phyloP scores from a whole-genome alignment of 2,329 filamentous ascomycete genomes.

The Exophiala sideris region DNA sequence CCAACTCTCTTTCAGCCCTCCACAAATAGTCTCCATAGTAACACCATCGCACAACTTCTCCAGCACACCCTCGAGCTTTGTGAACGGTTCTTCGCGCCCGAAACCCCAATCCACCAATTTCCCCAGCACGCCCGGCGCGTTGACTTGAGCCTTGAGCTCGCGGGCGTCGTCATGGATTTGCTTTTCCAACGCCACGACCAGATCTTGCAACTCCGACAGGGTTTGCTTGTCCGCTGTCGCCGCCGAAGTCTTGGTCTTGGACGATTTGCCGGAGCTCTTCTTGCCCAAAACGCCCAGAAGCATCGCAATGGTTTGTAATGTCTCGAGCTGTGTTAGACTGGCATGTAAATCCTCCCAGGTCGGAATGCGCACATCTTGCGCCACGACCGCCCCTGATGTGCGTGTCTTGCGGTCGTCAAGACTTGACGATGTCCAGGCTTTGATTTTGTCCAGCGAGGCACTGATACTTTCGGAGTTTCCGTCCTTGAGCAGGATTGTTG shows the following conservation, averaged over 20 bases:
- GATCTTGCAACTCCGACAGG: slow-evolving; percentile 6
- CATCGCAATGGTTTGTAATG: slow-evolving; percentile 38
- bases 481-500: slow-evolving; percentile 4
- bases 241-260: slow-evolving; percentile 11
- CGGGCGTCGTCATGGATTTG: slow-evolving; percentile 36
- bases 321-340: slow-evolving; percentile 39
- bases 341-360: slow-evolving; percentile 43
- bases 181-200: slow-evolving; percentile 28
- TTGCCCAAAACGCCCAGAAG: slow-evolving; percentile 26
- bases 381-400: background rate
- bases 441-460: slow-evolving; percentile 2
- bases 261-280: slow-evolving; percentile 7
- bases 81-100: slow-evolving; percentile 23
- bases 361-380: slow-evolving; percentile 28
- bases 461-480: background rate
- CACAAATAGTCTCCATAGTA: slow-evolving; percentile 42
- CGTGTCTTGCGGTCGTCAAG: slow-evolving; percentile 1
- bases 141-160: slow-evolving; percentile 37
- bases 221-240: slow-evolving; percentile 2
- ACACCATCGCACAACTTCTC: slow-evolving; percentile 38
- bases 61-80: slow-evolving; percentile 27
- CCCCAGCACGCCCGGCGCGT: slow-evolving; percentile 41
- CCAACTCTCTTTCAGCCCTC: slow-evolving; percentile 47
- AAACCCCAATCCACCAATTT: slow-evolving; percentile 40
- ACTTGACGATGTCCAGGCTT: slow-evolving; percentile 5